Evolutionary conservation across 2,329 filamentous ascomycete species (phyloP), one percentile per base, ranked within the genome.

Genomic region (Leptographium lundbergii): DNA sequence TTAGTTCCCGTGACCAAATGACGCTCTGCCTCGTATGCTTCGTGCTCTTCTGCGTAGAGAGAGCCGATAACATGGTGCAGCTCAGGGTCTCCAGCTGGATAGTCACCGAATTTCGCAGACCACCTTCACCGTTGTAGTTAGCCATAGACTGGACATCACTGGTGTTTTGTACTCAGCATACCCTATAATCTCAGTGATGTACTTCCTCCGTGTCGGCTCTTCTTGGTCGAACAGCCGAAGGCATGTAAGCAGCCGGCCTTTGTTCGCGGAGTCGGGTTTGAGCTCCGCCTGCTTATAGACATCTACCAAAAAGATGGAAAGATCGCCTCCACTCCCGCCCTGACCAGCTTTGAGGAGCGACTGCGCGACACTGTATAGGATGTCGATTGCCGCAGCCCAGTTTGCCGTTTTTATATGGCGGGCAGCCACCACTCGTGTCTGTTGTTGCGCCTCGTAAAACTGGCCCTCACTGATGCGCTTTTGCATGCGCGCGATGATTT

Each of bases 391-490:
- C 14, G 90, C 87, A 65, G 80, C 72, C 81, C 88, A 96, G 79
- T 92, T 92, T 62, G 82, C 77, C 51, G 87, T 81, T 76, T 97
- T 97, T 71, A 92, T 85, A 75, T 99, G 95, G 60, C 95, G 91
- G 47, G 90, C 87, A 62, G 91, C 91, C 66, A 96, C 92, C 58
- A 96, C 91, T 63, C 94, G 90, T 65, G 96, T 89, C 77, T 99
- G 94, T 74, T 99, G 94, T 75, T 97, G 92, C 60, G 94, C 94
- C 81, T 99, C 94, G 77, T 99, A 99, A 80, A 84, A 96, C 71
- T 94, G 87, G 68, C 91, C 92, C 73, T 95, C 67, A 32, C 54
- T 57, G 58, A 67, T 68, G 60, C 66, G 63, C 60, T 62, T 79
- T 75, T 92, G 88, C 71, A 96, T 85, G 29, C 81, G 78, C 60